These are phyloP conservation scores for Dioscorea zingiberensis DNA, from an alignment of 106 monocot species.

Conservation along the genomic window DNA sequence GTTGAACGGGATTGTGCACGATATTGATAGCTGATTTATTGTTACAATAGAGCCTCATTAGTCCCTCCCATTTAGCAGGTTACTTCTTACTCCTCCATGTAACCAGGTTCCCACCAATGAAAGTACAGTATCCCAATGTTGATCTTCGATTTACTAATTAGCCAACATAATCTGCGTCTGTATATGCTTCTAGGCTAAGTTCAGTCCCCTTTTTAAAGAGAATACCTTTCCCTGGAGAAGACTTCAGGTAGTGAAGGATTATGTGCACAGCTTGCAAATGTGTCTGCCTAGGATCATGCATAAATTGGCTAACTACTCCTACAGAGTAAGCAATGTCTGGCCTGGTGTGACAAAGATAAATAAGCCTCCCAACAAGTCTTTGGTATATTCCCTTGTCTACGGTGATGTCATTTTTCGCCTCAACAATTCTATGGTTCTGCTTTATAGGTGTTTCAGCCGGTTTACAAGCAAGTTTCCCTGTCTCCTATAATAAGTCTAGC, in stretches of 20 bases:
- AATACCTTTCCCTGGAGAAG: constrained; percentile 6
- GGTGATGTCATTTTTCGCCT: background rate
- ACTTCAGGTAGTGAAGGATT: background rate
- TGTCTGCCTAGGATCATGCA: constrained; percentile 1
- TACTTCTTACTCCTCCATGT: too few relatives aligned
- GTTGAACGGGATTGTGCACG: too few relatives aligned
- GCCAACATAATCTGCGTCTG: constrained; percentile 3
- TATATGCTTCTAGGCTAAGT: constrained; percentile 3
- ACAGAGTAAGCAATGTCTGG: constrained; percentile 4
- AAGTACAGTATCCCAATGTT: constrained; percentile 5
- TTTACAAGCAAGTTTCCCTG: background rate
- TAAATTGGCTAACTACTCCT: constrained; percentile 4
- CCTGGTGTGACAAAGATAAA: constrained; percentile 4
- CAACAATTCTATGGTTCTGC: background rate
- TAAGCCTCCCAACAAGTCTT: constrained; percentile 7
- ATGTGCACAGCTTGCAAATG: background rate
- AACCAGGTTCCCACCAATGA: background rate
- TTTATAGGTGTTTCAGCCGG: constrained; percentile 1
- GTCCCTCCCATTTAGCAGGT: too few relatives aligned
- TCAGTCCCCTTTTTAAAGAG: background rate
- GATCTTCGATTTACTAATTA: background rate
- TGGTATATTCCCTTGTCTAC: constrained; percentile 8
- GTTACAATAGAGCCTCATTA: too few relatives aligned
- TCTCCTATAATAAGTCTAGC: background rate
- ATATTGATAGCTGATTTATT: too few relatives aligned